A percentile compares a stretch with the other conserved stretches of the same genome.
Conservation (phyloP, 2,329 filamentous ascomycete genomes). For the Neocucurbitaria cava region DNA sequence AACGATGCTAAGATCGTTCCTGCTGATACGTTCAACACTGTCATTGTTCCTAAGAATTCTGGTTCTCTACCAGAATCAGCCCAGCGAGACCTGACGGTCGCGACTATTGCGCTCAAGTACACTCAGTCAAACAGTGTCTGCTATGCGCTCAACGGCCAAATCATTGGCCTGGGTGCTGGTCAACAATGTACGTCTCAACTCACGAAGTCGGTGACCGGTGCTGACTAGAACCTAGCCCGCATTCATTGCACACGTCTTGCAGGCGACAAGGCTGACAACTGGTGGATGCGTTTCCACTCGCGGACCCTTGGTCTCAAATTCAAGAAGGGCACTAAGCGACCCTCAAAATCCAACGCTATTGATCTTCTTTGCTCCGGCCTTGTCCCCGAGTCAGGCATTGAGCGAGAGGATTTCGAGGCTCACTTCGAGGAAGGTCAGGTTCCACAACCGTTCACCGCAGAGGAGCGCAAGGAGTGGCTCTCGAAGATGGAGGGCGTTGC, state of each 20-base stretch:
- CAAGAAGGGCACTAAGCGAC: conserved; percentile 96
- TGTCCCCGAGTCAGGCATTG: conserved; percentile 80
- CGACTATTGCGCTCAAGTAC: conserved; percentile 97
- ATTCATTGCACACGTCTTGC: conserved; percentile 98
- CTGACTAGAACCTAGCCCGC: conserved; percentile 57
- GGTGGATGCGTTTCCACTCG: conserved; percentile 98
- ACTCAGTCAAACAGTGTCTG: conserved; percentile 98
- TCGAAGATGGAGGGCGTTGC: conserved; percentile 81
- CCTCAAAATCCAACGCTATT: conserved; percentile 98
- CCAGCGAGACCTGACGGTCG: conserved; percentile 87
- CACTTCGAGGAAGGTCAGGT: conserved; percentile 81
- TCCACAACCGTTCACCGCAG: conserved; percentile 78
- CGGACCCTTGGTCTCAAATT: conserved; percentile 87
- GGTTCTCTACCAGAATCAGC: conserved; percentile 77
- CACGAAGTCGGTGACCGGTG: not conserved
- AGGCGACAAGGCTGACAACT: conserved; percentile 98
- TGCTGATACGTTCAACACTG: conserved; percentile 77
- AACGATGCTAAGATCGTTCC: conserved; percentile 90
- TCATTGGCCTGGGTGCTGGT: conserved; percentile 91
- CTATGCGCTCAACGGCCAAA: conserved; percentile 92
- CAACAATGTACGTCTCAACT: conserved; percentile 71
- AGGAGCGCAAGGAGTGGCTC: conserved; percentile 88
- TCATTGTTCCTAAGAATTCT: conserved; percentile 85
- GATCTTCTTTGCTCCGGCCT: conserved; percentile 92
- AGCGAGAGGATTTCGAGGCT: conserved; percentile 85